Evolutionary conservation across 2,329 filamentous ascomycete genomes (phyloP).

Genomic region (Camptophora hylomeconis): DNA sequence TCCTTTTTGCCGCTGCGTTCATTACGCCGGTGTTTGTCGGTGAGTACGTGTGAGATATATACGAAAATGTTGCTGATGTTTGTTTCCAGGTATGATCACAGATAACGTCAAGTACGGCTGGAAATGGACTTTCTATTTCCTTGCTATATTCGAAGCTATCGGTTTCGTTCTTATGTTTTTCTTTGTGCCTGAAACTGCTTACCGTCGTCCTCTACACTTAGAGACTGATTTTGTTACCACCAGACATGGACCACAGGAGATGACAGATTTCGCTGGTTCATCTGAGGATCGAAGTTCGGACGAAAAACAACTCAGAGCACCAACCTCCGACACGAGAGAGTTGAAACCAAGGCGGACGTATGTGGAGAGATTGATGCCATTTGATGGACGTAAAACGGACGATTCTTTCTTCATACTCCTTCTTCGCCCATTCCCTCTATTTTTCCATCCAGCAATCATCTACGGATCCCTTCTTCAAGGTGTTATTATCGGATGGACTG

Average conservation of each 20-base stretch:
- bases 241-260: slow-evolving; percentile 49
- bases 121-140: slow-evolving; percentile 78
- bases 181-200: slow-evolving; percentile 77
- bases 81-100: slow-evolving; percentile 79
- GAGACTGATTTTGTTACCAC: slow-evolving; percentile 43
- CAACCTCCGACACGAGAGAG: background rate
- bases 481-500: slow-evolving; percentile 86
- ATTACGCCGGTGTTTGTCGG: slow-evolving; percentile 81
- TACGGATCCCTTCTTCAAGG: slow-evolving; percentile 77
- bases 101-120: slow-evolving; percentile 48
- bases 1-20: slow-evolving; percentile 59
- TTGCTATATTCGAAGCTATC: slow-evolving; percentile 66
- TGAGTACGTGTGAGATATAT: no score
- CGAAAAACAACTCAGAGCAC: slow-evolving; percentile 7
- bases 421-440: slow-evolving; percentile 65
- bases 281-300: slow-evolving; percentile 7
- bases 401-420: slow-evolving; percentile 56
- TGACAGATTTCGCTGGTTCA: slow-evolving; percentile 38
- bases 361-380: slow-evolving; percentile 48
- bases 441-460: slow-evolving; percentile 72
- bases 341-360: slow-evolving; percentile 40
- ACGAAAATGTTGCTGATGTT: no score
- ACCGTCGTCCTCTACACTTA: slow-evolving; percentile 49
- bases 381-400: slow-evolving; percentile 71
- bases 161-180: slow-evolving; percentile 61